Conservation (phyloP, 2,329 filamentous ascomycete species). For the Scortechinia acanthostroma region DNA sequence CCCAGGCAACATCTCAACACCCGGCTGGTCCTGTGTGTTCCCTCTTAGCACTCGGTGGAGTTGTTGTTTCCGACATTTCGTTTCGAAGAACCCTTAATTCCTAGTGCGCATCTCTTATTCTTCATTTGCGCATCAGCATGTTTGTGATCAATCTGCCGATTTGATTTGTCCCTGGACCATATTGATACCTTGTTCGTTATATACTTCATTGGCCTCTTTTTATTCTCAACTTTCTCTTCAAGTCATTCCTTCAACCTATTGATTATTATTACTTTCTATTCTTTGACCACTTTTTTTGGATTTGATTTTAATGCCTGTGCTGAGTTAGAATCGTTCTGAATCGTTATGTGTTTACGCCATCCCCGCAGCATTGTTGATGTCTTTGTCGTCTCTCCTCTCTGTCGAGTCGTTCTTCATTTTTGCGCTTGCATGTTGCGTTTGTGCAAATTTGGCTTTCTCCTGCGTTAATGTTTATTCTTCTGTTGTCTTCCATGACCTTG, state of each 20-base stretch:
- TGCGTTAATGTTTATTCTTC: background rate
- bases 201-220: background rate
- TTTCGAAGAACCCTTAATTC: background rate
- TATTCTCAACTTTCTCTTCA: background rate
- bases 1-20: background rate
- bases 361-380: background rate
- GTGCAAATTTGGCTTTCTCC: background rate
- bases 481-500: background rate
- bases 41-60: constrained; percentile 1
- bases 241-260: background rate
- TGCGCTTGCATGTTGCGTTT: background rate
- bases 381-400: background rate
- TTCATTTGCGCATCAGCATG: background rate
- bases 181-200: background rate
- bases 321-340: background rate
- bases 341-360: background rate
- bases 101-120: background rate
- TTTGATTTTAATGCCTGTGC: background rate
- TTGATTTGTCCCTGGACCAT: too few species aligned
- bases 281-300: background rate
- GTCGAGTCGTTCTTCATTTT: background rate
- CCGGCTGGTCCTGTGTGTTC: constrained; percentile 3
- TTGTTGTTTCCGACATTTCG: background rate
- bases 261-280: background rate
- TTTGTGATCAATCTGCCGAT: background rate